Evolutionary conservation across 2,329 filamentous ascomycete species (phyloP), one percentile per base, ranked within the genome.

Genomic region (Hypoxylon sp.): DNA sequence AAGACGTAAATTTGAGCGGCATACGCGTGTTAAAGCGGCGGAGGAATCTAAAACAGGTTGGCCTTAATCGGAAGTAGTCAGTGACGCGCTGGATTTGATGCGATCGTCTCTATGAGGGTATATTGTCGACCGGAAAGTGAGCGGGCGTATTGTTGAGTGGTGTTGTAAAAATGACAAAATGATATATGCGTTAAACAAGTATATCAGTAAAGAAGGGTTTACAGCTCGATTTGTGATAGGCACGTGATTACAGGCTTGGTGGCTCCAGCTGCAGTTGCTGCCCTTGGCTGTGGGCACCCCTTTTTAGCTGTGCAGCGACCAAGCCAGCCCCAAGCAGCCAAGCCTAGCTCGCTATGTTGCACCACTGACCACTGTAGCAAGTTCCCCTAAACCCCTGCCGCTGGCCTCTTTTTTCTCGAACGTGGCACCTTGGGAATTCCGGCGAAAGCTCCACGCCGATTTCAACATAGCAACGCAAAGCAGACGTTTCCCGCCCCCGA

Each of bases 351-450:
- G 29, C 52, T 24, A 38, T 46, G 40, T 29, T 46, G 40, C 24
- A 40, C 17, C 27, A n/a, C 4, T 20, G 17, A 24, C 13, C 41
- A 47, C 40, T 35, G 42, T 35, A 52, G 37, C 42, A 9, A 29
- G 6, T 33, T 2, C 33, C 43, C 73, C 68, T 73, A 52, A 51
- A 61, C 49, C 55, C 60, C 60, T 62, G 56, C 49, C 24, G 48
- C 52, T 51, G 58, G 53, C 57, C 55, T 57, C 67, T 69, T 57
- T 67, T 69, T 78, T 74, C 75, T 75, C 69, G 77, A 82, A 82
- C 80, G 81, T 83, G 80, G 81, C 81, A 82, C 76, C 77, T 82
- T 81, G 67, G 65, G 37, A 42, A 45, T 51, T 33, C 53, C 43
- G 53, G 52, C n/a, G n/a, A 49, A 62, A 62, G 60, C 60, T 62